Base-by-base conservation (phyloP, 352 stramenopile genomes). In the Pythium apleroticum region DNA sequence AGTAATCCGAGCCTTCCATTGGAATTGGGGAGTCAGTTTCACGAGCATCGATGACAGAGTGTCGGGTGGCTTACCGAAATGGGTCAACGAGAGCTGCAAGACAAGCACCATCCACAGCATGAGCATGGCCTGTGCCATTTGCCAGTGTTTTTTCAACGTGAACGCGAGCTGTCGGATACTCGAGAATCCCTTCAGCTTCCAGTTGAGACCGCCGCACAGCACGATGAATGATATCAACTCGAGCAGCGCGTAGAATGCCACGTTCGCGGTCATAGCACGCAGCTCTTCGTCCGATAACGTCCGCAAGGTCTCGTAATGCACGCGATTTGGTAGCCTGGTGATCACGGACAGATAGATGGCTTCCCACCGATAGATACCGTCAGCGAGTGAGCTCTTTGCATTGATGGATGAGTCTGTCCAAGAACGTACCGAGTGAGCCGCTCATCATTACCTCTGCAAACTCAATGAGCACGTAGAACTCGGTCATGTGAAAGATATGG, bases 141-240 rank as follows among this genome's bases (percentile, higher is more conserved):
- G 39, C 14, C 9, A 27, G 31, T 81, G 71, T 0, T 68, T 73
- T 15, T 66, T 46, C 27, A 81, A 31, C 2, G 77, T 71, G 20
- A 81, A 81, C 7, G 62, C 63, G 1, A 81, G 57, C 22, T 73
- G 68, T 2, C 39, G 31, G 37, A 66, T 33, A 8, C 25, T 57
- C 3, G 60, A 66, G 2, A 48, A 46, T 5, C n/a, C 3, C 27
- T 49, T 22, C 35, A 66, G 8, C 37, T 37, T 52, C 15, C 50
- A 31, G 39, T 56, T 48, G 1, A 66, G 14, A 10, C n/a, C n/a
- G 22, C 8, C 22, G 24, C 49, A 54, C 30, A 66, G 30, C 5
- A 59, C 37, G 37, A 55, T 7, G 20, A 55, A 45, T 0, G 35
- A 60, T 17, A 60, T 7, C 11, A 66, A 14, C 31, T 66, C 60